A percentile compares a stretch with the other conserved stretches of the same genome.
Conservation (phyloP, 2,329 filamentous ascomycete species). For the Diaporthe vaccinii region DNA sequence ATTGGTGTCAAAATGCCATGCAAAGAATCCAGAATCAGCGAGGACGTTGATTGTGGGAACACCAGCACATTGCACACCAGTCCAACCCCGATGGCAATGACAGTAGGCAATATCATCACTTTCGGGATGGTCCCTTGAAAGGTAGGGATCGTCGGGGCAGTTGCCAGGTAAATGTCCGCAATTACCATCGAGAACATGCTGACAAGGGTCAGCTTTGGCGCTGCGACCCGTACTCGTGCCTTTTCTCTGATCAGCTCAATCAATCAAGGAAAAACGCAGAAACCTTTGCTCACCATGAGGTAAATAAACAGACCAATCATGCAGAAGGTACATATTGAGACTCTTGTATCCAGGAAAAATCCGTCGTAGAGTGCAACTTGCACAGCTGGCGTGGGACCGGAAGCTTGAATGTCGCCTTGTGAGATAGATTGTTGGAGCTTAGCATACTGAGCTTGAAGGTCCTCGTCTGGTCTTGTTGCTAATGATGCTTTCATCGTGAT, state of each 20-base stretch:
- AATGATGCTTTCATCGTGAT: slow-evolving; percentile 26
- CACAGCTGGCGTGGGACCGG: slow-evolving; percentile 1
- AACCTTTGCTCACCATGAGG: background rate
- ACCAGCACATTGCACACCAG: slow-evolving; percentile 58
- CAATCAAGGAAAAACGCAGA: slow-evolving; percentile 38
- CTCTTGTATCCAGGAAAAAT: slow-evolving; percentile 23
- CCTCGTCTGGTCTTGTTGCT: slow-evolving; percentile 11
- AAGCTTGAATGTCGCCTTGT: background rate
- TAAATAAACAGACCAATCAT: slow-evolving; percentile 17
- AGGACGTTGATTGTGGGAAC: slow-evolving; percentile 64
- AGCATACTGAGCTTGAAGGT: background rate
- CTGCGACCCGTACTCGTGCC: slow-evolving; percentile 58
- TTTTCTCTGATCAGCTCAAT: background rate
- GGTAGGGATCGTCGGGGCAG: slow-evolving; percentile 56
- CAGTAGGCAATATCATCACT: slow-evolving; percentile 59
- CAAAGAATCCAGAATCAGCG: slow-evolving; percentile 54
- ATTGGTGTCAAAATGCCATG: slow-evolving; percentile 50
- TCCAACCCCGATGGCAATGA: slow-evolving; percentile 60
- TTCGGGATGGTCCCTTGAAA: slow-evolving; percentile 56
- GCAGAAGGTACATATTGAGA: slow-evolving; percentile 18
- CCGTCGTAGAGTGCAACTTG: slow-evolving; percentile 15
- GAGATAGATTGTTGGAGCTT: slow-evolving; percentile 17
- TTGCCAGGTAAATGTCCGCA: slow-evolving; percentile 59
- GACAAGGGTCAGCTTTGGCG: slow-evolving; percentile 59
- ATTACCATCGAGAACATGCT: slow-evolving; percentile 63